phyloP scores from a whole-genome alignment of 805 yeast genomes.

The Isabelozyma gotoi region DNA sequence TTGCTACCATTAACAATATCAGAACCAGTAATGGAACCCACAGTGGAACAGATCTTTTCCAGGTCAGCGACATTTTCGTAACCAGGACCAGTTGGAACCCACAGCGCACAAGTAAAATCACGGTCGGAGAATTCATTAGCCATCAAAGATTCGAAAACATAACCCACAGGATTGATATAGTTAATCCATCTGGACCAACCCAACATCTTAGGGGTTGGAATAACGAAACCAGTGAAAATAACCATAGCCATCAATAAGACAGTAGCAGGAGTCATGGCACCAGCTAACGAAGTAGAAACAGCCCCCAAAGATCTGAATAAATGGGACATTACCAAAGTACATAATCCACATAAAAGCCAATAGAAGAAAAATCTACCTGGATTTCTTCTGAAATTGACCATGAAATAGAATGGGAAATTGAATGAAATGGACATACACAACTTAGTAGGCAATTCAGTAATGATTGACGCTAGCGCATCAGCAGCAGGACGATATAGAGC shows the following conservation, averaged over 20 bases:
- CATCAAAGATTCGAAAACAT: conserved; percentile 57
- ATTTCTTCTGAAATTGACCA: conserved; percentile 43
- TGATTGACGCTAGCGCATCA: conserved; percentile 62
- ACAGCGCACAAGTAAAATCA: conserved; percentile 52
- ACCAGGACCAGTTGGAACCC: conserved; percentile 60
- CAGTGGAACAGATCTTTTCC: conserved; percentile 55
- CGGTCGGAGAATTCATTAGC: conserved; percentile 63
- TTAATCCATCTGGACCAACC: conserved; percentile 65
- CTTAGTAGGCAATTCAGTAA: conserved; percentile 66
- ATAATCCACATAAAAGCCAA: conserved; percentile 28
- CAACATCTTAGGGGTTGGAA: conserved; percentile 46
- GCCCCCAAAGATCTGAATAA: conserved; percentile 44
- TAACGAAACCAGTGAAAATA: conserved; percentile 51
- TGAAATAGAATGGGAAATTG: conserved; percentile 42
- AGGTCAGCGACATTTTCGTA: conserved; percentile 39
- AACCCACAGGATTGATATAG: conserved; percentile 42
- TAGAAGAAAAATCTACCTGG: conserved; percentile 40
- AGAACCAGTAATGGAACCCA: conserved; percentile 60
- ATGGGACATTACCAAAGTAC: conserved; percentile 42
- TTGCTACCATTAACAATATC: conserved; percentile 55
- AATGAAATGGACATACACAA: conserved; percentile 28
- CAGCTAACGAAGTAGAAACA: conserved; percentile 37
- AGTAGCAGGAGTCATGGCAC: conserved; percentile 46
- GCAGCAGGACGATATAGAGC: conserved; percentile 74
- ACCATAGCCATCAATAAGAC: conserved; percentile 51